Conservation (phyloP, 2,329 filamentous ascomycete species). For the Sclerotinia minor region DNA sequence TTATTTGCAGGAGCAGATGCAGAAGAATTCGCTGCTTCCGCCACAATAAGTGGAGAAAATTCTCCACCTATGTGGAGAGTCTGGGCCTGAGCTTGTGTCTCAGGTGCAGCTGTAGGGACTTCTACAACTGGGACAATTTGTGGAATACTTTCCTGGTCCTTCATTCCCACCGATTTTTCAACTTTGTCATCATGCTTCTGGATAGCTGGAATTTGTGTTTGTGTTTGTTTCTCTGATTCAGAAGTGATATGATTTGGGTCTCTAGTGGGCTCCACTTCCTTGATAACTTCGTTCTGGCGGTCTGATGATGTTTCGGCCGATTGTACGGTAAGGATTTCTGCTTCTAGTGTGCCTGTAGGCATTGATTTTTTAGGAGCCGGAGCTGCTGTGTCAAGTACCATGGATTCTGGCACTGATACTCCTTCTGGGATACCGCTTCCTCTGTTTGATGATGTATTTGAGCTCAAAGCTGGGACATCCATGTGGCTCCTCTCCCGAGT, state of each 20-base stretch:
- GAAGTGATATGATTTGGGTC: neutral
- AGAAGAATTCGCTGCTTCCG: neutral
- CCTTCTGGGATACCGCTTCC: neutral
- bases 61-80: neutral
- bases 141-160: neutral
- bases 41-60: neutral
- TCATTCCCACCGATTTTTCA: neutral
- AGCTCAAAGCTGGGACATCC: neutral
- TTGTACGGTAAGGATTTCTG: neutral
- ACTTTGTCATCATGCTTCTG: neutral
- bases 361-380: neutral
- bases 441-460: neutral
- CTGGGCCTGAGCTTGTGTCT: conserved; percentile 5
- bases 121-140: conserved; percentile 11
- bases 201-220: neutral
- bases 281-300: neutral
- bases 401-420: neutral
- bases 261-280: neutral
- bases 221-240: neutral
- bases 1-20: neutral
- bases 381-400: neutral
- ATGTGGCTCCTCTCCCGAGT: neutral
- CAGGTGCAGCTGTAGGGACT: neutral
- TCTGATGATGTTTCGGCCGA: neutral
- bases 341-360: neutral